phyloP scores from a whole-genome alignment of 1,284 basidiomycete genomes.

The Tilletia setariae region DNA sequence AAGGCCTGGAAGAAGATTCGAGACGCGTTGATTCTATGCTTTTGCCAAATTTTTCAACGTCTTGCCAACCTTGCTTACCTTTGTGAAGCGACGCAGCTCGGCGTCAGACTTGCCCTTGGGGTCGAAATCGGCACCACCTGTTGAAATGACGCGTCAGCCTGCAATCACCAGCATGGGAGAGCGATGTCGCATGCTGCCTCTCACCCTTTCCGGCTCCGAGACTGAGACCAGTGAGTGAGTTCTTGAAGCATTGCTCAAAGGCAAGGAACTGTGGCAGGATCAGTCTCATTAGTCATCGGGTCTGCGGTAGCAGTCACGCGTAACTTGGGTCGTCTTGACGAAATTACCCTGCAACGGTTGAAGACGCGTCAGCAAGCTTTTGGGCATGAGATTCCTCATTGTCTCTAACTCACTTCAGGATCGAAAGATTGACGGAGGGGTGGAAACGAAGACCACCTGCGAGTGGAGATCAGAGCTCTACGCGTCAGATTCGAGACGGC shows the following conservation, averaged over 20 bases:
- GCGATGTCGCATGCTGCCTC: constrained; percentile 3
- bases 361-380: not conserved
- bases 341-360: not conserved
- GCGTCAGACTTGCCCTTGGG: constrained; percentile 76
- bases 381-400: too few species aligned
- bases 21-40: not conserved
- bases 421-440: constrained; percentile 76
- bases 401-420: constrained; percentile 67
- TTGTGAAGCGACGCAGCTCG: constrained; percentile 71
- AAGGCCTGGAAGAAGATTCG: constrained; percentile 24
- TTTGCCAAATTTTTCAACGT: not conserved
- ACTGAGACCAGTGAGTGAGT: constrained; percentile 72
- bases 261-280: constrained; percentile 62
- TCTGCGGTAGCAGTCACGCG: too few species aligned
- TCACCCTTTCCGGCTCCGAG: constrained; percentile 66
- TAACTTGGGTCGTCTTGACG: not conserved
- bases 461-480: not conserved
- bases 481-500: not conserved
- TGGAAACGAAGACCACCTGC: constrained; percentile 71
- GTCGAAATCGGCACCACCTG: constrained; percentile 66
- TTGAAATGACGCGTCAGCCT: not conserved
- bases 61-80: constrained; percentile 35
- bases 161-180: too few species aligned
- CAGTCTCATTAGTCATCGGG: too few species aligned
- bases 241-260: constrained; percentile 80